Conservation (phyloP, 345 rosid genomes). For the Dipteronia dyeriana region DNA sequence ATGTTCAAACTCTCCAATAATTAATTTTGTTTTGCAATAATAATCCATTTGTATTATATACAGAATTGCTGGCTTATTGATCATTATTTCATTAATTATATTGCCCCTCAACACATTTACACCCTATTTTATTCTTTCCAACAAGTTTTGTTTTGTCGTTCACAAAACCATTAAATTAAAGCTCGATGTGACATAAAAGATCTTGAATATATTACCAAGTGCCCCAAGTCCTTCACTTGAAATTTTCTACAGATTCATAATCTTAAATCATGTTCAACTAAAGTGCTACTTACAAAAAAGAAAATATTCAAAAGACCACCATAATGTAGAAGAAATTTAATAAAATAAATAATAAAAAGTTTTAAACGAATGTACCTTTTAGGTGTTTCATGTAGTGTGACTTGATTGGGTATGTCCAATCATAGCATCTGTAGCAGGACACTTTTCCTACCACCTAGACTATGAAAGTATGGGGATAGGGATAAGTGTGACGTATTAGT, state of each 20-base stretch:
- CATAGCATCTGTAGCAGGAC: constrained; percentile 59
- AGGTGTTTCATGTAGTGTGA: constrained; percentile 81
- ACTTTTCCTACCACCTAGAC: constrained; percentile 57
- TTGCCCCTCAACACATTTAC: too few species aligned
- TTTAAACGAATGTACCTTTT: constrained; percentile 43
- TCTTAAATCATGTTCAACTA: too few species aligned
- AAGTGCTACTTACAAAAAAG: neutral
- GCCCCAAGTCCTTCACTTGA: too few species aligned
- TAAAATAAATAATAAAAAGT: neutral
- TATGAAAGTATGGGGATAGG: constrained; percentile 31
- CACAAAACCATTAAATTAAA: too few species aligned
- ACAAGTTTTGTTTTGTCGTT: too few species aligned
- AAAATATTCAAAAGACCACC: neutral
- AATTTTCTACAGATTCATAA: too few species aligned
- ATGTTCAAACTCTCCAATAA: neutral
- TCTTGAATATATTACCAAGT: too few species aligned
- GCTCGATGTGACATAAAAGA: too few species aligned
- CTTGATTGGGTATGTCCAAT: constrained; percentile 47
- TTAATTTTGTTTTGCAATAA: neutral
- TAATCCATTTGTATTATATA: too few species aligned
- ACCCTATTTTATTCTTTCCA: too few species aligned
- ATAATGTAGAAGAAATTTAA: neutral
- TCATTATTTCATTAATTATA: too few species aligned
- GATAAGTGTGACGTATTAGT: constrained; percentile 16
- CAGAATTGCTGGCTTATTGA: too few species aligned